Conservation (phyloP, 805 yeast species). For the Saccharomycopsis babjevae region DNA sequence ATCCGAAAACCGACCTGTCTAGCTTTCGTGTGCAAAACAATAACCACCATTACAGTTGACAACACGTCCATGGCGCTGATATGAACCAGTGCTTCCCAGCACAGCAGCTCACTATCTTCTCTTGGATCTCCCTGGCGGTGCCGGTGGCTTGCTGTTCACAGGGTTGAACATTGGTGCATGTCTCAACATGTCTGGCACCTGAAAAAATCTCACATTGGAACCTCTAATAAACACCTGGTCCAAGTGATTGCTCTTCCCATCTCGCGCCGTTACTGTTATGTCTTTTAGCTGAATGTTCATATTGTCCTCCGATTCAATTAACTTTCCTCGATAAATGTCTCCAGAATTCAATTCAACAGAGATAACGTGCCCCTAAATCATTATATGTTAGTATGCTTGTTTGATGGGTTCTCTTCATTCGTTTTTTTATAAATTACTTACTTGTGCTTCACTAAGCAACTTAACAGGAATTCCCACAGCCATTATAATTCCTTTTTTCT, state of each 20-base stretch:
- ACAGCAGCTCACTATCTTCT: slow-evolving; percentile 19
- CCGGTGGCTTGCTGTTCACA: slow-evolving; percentile 47
- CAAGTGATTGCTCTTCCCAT: slow-evolving; percentile 66
- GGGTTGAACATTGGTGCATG: slow-evolving; percentile 82
- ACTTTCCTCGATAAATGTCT: slow-evolving; percentile 78
- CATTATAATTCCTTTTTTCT: slow-evolving; percentile 27
- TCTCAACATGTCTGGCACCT: slow-evolving; percentile 78
- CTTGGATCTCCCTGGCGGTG: slow-evolving; percentile 58
- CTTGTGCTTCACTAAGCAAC: slow-evolving; percentile 74
- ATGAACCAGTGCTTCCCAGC: too few relatives aligned
- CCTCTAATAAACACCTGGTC: slow-evolving; percentile 88
- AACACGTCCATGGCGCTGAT: too few relatives aligned
- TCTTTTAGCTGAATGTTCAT: slow-evolving; percentile 87
- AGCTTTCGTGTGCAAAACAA: too few relatives aligned
- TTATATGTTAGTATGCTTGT: not conserved
- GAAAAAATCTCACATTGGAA: slow-evolving; percentile 73
- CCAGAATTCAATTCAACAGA: slow-evolving; percentile 80
- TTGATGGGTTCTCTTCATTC: too few relatives aligned
- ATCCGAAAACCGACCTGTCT: too few relatives aligned
- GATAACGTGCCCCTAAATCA: slow-evolving; percentile 63
- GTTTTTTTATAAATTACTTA: slow-evolving; percentile 20
- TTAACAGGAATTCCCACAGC: slow-evolving; percentile 74
- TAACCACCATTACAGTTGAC: too few relatives aligned
- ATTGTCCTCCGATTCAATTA: slow-evolving; percentile 81
- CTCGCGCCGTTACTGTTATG: slow-evolving; percentile 65